A percentile compares a stretch with the other conserved stretches of the same genome.
These are phyloP conservation scores for Auricularia cornea DNA, from an alignment of 768 basidiomycete genomes.

Conservation along the genomic window DNA sequence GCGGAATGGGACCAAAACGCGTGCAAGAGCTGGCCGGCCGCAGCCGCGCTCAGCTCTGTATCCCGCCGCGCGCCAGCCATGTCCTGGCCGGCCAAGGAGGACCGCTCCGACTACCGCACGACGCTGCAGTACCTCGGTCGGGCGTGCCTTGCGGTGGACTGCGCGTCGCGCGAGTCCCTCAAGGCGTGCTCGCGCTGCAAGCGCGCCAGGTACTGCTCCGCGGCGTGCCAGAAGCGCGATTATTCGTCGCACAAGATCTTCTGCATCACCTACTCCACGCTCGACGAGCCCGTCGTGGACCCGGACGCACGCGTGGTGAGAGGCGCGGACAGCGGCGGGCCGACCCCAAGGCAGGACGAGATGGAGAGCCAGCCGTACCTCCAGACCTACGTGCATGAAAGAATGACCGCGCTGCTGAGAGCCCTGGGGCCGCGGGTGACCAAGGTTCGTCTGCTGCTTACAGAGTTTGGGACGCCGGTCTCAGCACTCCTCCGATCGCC, in stretches of 20 bases:
- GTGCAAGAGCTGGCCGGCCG: too few relatives aligned
- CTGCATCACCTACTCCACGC: background rate
- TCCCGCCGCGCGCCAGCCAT: background rate
- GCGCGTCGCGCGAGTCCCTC: background rate
- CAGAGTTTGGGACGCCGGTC: background rate
- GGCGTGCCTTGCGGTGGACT: background rate
- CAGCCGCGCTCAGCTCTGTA: too few relatives aligned
- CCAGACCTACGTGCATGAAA: too few relatives aligned
- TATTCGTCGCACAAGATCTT: background rate
- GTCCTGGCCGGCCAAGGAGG: background rate
- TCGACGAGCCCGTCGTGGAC: background rate
- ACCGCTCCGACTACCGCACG: background rate
- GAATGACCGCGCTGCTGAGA: too few relatives aligned
- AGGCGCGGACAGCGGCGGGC: too few relatives aligned
- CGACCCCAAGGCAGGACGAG: too few relatives aligned
- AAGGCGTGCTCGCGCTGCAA: background rate
- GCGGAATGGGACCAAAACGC: background rate
- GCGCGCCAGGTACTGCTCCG: background rate
- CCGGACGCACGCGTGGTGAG: background rate
- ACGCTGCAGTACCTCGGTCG: background rate
- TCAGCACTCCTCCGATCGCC: background rate
- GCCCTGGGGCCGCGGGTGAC: too few relatives aligned
- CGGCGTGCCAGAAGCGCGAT: background rate
- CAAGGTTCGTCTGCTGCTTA: too few relatives aligned
- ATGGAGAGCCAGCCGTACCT: too few relatives aligned